Base-by-base conservation (phyloP, 306 rosid species). In the Cucurbita pepo region DNA sequence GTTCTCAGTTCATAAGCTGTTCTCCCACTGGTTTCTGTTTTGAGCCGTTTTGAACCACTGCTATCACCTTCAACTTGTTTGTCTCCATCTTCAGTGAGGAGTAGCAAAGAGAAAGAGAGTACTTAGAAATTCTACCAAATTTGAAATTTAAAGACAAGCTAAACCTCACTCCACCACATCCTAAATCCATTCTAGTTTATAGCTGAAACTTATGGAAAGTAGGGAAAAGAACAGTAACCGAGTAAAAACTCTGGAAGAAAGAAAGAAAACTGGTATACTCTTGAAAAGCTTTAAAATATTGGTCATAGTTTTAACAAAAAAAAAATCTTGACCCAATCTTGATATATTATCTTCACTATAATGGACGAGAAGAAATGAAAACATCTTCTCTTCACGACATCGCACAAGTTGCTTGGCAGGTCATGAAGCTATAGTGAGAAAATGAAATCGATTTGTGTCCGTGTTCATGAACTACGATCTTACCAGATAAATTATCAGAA, bases 401-500 rank as follows among this genome's bases (percentile, higher is more conserved):
- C 19, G 53, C 37, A 43, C 41, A 41, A 41, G 71, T 19, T 64
- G 53, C 36, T 10, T 19, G 1, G 15, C 52, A 6, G 51, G 52
- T n/a, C 52, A 10, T 43, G 15, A 18, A 18, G 53, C n/a, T 64
- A 41, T 18, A 4, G 37, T n/a, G 43, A 64, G 52, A 43, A 66
- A 66, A 45, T 45, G 38, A 21, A 67, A 67, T 45, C 10, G 14
- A 19, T 44, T 66, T 30, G 21, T 21, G 47, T 44, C 19, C 55
- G 14, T 11, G 47, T 45, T 30, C 70, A 60, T n/a, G 52, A 21
- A 52, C 54, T 14, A 71, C 4, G 25, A 5, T 64, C 51, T 72
- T 7, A 91, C 99, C 97, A 79, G 92, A 60, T 64, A 79, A 84
- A 47, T 84, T 86, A 52, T 83, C 54, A 47, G 48, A 61, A 13